A percentile compares a stretch with the other conserved stretches of the same genome.
phyloP scores from a whole-genome alignment of 495 filamentous ascomycete genomes.

The Emericellopsis terricola region DNA sequence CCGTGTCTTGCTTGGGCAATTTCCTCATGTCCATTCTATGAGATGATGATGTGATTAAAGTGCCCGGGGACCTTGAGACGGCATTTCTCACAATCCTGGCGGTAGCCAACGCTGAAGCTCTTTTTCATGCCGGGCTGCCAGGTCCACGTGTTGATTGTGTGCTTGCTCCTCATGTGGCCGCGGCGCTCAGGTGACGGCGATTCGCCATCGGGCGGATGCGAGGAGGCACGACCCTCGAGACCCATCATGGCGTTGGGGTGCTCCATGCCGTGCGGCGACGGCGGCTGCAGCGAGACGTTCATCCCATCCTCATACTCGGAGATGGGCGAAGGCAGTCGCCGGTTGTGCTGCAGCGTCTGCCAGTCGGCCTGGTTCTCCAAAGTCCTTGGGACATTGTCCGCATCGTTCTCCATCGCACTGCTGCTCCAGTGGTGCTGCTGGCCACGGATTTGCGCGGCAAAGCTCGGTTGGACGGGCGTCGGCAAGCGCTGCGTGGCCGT shows the following conservation, averaged over 20 bases:
- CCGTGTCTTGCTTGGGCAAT: no score
- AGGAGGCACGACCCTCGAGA: constrained; percentile 10
- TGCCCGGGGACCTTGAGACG: constrained; percentile 63
- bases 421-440: constrained; percentile 16
- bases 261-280: neutral
- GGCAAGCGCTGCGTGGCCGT: constrained; percentile 18
- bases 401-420: constrained; percentile 15
- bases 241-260: constrained; percentile 13
- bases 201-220: constrained; percentile 1
- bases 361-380: constrained; percentile 23
- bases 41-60: constrained; percentile 65
- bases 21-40: constrained; percentile 21
- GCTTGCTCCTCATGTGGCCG: constrained; percentile 25
- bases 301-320: constrained; percentile 37
- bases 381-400: constrained; percentile 16
- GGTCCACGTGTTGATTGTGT: constrained; percentile 30
- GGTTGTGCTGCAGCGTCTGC: constrained; percentile 26
- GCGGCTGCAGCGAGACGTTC: neutral
- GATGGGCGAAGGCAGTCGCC: constrained; percentile 52
- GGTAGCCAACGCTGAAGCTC: constrained; percentile 66
- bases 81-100: constrained; percentile 78
- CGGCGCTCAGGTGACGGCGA: constrained; percentile 11
- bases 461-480: constrained; percentile 34
- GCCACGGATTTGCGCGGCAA: constrained; percentile 25
- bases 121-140: constrained; percentile 40